Evolutionary conservation across 768 basidiomycete species (phyloP), one percentile per base, ranked within the genome.

Genomic region (Pulveroboletus ravenelii): DNA sequence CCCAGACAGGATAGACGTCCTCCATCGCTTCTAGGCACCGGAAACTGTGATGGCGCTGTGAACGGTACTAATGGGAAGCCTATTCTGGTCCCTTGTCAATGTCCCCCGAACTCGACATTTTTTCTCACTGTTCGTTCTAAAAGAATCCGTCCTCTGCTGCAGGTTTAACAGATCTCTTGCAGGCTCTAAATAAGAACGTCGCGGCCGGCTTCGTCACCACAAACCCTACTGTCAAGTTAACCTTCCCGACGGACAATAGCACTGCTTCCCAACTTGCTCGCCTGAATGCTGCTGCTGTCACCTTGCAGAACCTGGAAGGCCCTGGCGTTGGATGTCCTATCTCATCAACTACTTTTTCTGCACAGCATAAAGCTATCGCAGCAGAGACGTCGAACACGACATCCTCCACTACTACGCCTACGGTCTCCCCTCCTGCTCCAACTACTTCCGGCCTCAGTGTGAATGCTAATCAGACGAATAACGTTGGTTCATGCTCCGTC

Each of bases 241-340:
- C 76, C 13, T 90, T 85, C 75, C 87, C 85, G 2, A 77, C 77
- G 2, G 84, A 81, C 57, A 69, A 73, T 55, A 80, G 78, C 6
- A 74, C 71, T 48, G 66, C 63, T 8, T 78, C 80, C 41, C 73
- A 80, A 60, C 65, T 77, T 40, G 71, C 80, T 0, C 80, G 87
- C 30, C 70, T 89, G 51, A 69, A 79, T 41, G 75, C 85, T 25
- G 75, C 80, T 6, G 60, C 81, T 10, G 76, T 85, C 34, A 84
- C 87, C 6, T 70, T 89, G n/a, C 87, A 89, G 70, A 89, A 89
- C 64, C 63, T 89, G 37, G 71, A 75, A 43, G 87, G 85, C 1
- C 73, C 82, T 0, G 87, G 86, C 35, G 65, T 74, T 6, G 87
- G 85, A 13, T 88, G 84, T 63, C 85, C 86, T 6, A 77, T 78